Percentiles rank a stretch among this genome's conserved stretches.
Conservation (phyloP, 768 basidiomycete species). For the Paxillus rubicundulus region DNA sequence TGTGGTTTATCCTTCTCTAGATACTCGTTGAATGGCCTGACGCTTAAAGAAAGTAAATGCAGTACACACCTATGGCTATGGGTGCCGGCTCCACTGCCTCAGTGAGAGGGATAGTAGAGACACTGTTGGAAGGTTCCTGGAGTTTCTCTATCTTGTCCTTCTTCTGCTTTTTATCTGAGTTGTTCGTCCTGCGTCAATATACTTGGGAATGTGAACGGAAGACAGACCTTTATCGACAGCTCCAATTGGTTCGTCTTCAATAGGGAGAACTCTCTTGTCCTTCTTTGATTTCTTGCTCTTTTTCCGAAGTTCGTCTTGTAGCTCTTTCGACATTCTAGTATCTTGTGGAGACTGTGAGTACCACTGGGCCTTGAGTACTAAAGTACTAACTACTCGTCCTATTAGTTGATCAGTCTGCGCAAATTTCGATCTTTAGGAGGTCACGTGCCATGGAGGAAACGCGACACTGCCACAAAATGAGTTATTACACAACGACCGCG, state of each 20-base stretch:
- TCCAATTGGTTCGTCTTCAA: conserved; percentile 2
- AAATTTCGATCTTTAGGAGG: background rate
- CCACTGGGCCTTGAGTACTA: no score
- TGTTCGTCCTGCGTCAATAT: conserved; percentile 10
- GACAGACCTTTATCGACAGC: conserved; percentile 25
- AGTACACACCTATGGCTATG: no score
- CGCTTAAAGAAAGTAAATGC: no score
- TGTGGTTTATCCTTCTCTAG: no score
- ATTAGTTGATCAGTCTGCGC: background rate
- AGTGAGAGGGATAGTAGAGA: conserved; percentile 5
- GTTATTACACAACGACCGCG: background rate
- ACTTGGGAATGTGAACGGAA: background rate
- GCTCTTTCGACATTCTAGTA: conserved; percentile 11
- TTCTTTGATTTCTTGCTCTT: conserved; percentile 28
- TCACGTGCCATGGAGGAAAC: background rate
- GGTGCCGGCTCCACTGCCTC: background rate
- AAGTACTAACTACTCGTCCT: no score
- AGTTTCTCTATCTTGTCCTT: conserved; percentile 42
- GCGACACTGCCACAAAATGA: background rate
- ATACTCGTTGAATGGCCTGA: no score
- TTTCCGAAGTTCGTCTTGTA: conserved; percentile 15
- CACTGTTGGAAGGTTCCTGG: conserved; percentile 35
- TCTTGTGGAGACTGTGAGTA: background rate
- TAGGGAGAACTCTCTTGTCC: conserved; percentile 5
- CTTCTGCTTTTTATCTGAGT: conserved; percentile 29